phyloP scores from a whole-genome alignment of 2,329 filamentous ascomycete species.

The Phialophora verrucosa region DNA sequence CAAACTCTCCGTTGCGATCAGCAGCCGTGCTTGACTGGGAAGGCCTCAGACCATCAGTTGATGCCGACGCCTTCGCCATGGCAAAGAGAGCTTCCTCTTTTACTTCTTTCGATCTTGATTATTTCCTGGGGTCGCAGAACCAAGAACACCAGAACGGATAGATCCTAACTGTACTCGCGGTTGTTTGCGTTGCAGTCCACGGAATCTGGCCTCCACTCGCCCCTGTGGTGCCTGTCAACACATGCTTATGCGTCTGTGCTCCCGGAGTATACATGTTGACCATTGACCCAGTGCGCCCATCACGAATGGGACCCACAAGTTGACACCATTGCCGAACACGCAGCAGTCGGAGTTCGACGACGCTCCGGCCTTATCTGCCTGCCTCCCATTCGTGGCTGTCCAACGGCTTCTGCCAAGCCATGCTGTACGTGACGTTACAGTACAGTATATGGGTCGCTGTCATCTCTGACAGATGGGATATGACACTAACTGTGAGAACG shows the following conservation, averaged over 20 bases:
- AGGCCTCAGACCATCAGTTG: constrained; percentile 2
- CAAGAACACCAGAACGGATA: not conserved
- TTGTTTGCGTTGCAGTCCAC: not conserved
- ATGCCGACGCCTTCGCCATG: constrained; percentile 1
- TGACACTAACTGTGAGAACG: no score
- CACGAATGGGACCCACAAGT: constrained; percentile 22
- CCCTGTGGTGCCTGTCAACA: not conserved
- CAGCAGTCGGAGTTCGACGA: constrained; percentile 17
- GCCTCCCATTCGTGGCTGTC: not conserved
- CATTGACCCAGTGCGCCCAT: not conserved
- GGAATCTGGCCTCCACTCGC: not conserved
- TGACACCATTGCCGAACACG: constrained; percentile 21
- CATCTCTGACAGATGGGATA: no score
- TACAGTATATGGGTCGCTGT: no score
- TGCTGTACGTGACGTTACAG: no score
- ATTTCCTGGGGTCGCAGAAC: not conserved
- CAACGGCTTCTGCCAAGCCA: no score
- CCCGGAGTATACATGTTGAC: not conserved
- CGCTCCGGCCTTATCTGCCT: not conserved
- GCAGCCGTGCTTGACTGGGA: not conserved
- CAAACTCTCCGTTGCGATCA: not conserved
- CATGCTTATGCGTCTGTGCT: not conserved
- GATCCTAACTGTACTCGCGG: not conserved
- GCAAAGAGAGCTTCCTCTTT: not conserved
- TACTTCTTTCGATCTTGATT: not conserved